A percentile compares a stretch with the other conserved stretches of the same genome.
Conservation (phyloP, 208 protist genomes). For the Sergeia podlipaevii region DNA sequence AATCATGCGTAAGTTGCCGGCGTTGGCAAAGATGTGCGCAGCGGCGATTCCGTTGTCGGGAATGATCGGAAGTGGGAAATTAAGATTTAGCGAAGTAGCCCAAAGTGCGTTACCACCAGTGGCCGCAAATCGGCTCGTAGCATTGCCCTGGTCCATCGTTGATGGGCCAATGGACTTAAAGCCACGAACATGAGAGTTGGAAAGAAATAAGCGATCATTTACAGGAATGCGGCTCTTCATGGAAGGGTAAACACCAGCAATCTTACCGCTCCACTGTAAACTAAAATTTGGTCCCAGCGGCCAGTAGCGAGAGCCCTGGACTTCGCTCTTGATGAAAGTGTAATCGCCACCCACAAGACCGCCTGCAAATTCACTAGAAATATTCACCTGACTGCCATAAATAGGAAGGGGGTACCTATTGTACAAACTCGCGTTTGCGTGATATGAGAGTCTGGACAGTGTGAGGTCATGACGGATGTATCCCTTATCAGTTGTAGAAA, state of each 20-base stretch:
- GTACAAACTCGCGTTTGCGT: constrained; percentile 69
- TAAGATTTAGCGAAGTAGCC: constrained; percentile 73
- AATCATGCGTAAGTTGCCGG: constrained; percentile 65
- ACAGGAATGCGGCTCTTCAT: constrained; percentile 50
- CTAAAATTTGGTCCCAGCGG: constrained; percentile 69
- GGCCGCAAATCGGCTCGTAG: constrained; percentile 45
- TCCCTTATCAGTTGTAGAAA: constrained; percentile 56
- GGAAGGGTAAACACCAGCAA: constrained; percentile 72
- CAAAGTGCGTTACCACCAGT: constrained; percentile 84
- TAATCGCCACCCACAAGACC: constrained; percentile 47
- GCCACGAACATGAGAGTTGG: constrained; percentile 67
- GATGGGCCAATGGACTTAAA: constrained; percentile 79
- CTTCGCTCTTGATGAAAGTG: constrained; percentile 64
- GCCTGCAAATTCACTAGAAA: constrained; percentile 68
- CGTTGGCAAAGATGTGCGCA: constrained; percentile 86
- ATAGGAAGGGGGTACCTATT: constrained; percentile 86
- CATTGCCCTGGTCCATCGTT: constrained; percentile 40
- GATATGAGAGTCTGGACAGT: constrained; percentile 48
- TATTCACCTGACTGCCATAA: constrained; percentile 33
- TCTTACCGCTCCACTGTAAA: constrained; percentile 60
- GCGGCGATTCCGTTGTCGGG: constrained; percentile 76
- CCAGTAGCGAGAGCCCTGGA: constrained; percentile 69
- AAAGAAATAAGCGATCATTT: constrained; percentile 85
- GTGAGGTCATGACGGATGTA: constrained; percentile 61
- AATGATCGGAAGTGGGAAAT: constrained; percentile 80